These are phyloP conservation scores for Globisporangium middletonii DNA, from an alignment of 352 stramenopile genomes.

Conservation along the genomic window DNA sequence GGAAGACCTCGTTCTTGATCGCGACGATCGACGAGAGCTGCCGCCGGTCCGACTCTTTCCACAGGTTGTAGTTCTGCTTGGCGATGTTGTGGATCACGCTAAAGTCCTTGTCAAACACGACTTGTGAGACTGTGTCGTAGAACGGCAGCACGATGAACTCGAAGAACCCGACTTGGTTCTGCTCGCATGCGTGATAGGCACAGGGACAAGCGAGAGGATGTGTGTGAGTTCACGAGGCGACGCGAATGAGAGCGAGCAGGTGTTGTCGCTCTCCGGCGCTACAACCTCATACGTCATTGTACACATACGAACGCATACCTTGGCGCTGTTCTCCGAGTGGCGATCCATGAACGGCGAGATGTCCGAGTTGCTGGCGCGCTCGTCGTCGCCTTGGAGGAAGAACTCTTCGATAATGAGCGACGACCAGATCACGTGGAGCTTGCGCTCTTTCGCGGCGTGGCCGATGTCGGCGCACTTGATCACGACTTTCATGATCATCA, in stretches of 20 bases:
- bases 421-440: constrained; percentile 88
- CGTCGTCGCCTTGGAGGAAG: constrained; percentile 92
- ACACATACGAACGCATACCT: constrained; percentile 29
- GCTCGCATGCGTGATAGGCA: neutral
- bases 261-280: no score
- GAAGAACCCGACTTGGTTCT: constrained; percentile 86
- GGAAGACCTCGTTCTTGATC: constrained; percentile 78
- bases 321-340: constrained; percentile 80
- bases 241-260: neutral
- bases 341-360: constrained; percentile 92
- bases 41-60: constrained; percentile 74
- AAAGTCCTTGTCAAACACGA: constrained; percentile 76
- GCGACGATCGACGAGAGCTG: constrained; percentile 77
- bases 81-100: constrained; percentile 65
- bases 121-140: constrained; percentile 71
- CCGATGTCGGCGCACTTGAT: constrained; percentile 92
- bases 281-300: no score
- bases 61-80: constrained; percentile 81
- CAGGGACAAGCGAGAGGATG: neutral
- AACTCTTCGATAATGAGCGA: constrained; percentile 93
- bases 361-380: constrained; percentile 81
- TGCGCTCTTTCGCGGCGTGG: constrained; percentile 84
- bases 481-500: constrained; percentile 87
- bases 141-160: constrained; percentile 82
- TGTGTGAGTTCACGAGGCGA: neutral